Evolutionary conservation across 139 green algal genomes (phyloP), one percentile per base, ranked within the genome.

Genomic region (Yamagishiella unicocca): DNA sequence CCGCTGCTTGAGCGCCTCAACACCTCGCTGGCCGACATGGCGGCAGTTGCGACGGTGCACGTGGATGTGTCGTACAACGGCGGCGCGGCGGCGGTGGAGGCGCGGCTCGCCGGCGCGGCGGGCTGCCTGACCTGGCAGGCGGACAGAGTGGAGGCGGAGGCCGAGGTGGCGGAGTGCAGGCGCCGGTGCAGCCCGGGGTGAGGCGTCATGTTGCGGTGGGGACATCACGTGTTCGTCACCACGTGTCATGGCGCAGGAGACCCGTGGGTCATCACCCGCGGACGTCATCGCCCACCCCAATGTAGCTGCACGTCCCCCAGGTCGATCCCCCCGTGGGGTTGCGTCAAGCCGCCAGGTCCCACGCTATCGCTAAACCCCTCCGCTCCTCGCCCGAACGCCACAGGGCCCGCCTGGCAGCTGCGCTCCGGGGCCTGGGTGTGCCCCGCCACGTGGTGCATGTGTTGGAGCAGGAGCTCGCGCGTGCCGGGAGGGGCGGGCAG

Each of bases 31-130:
- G 42, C 3, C 1, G 79, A 66, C 42, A 45, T 85, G 62, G 43
- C 62, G 4, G 62, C 42, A 4, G n/a, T 85, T 0, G 62, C 21
- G n/a, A 9, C 12, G 62, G 79, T 85, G 42, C 79, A 85, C 62
- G 62, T 76, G 62, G 79, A 85, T 22, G 6, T 8, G 6, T 22
- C 29, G 25, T 74, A 74, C 58, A 46, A 4, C 10, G 79, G 62
- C 40, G 79, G 79, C 40, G 79, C 79, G 8, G 79, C 79, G 42
- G 61, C 79, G n/a, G 61, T 54, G 79, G 79, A 66, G 79, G 79
- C 78, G 55, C 35, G 19, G 38, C 58, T 84, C 9, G 38, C 24
- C 0, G 29, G 61, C 4, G 78, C 55, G 38, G 40, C 19, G 27
- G 27, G 27, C 27, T 84, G 78, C n/a, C 58, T 84, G 58, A 38